These are phyloP conservation scores for Alternaria sp. DNA, from an alignment of 2,329 filamentous ascomycete species.

Conservation along the genomic window DNA sequence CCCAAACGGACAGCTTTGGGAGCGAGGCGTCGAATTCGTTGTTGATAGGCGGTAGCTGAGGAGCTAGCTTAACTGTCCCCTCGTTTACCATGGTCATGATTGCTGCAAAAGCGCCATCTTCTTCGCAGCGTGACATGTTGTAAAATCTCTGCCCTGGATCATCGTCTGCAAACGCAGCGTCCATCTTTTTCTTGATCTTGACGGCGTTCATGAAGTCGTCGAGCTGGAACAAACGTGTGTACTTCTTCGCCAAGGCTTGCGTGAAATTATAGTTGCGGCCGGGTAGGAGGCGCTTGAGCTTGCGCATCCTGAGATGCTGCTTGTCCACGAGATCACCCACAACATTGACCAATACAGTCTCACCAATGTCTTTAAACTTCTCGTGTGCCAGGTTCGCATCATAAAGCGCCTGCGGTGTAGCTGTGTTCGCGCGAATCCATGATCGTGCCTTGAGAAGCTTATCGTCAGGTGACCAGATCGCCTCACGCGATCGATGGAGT, in stretches of 20 bases:
- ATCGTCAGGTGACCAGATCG: slow-evolving; percentile 10
- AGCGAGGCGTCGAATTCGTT: slow-evolving; percentile 50
- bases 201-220: slow-evolving; percentile 60
- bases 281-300: slow-evolving; percentile 62
- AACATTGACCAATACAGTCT: slow-evolving; percentile 53
- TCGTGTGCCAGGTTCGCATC: slow-evolving; percentile 49
- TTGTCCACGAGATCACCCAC: slow-evolving; percentile 63
- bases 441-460: slow-evolving; percentile 49
- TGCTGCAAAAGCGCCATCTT: slow-evolving; percentile 72
- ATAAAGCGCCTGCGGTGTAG: slow-evolving; percentile 53
- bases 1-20: slow-evolving; percentile 64
- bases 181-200: slow-evolving; percentile 67
- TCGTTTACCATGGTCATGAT: slow-evolving; percentile 70
- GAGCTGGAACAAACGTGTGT: slow-evolving; percentile 62
- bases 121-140: slow-evolving; percentile 63
- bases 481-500: slow-evolving; percentile 23
- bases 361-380: slow-evolving; percentile 50
- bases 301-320: slow-evolving; percentile 67
- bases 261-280: slow-evolving; percentile 71
- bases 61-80: slow-evolving; percentile 63
- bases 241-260: slow-evolving; percentile 64
- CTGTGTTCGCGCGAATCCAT: slow-evolving; percentile 57
- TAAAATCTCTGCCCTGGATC: slow-evolving; percentile 42
- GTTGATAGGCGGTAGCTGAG: slow-evolving; percentile 66
- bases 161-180: slow-evolving; percentile 58